Evolutionary conservation across 495 filamentous ascomycete genomes (phyloP).

Genomic region (Hapsidospora chrysogenum): DNA sequence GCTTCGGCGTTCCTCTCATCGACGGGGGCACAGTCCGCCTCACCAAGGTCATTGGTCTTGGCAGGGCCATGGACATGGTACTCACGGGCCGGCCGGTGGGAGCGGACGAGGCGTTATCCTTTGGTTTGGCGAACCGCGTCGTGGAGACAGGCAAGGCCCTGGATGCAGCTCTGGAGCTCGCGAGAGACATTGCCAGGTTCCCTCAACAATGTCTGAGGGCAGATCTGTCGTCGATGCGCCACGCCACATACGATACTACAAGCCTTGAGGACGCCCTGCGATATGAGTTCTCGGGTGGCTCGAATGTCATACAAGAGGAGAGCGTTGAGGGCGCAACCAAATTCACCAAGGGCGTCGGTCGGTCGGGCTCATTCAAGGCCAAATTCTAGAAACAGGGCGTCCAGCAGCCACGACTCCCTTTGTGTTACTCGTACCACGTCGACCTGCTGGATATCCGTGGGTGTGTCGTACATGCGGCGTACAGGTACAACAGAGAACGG

Average conservation of each 20-base stretch:
- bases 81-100: slow-evolving; percentile 27
- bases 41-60: slow-evolving; percentile 29
- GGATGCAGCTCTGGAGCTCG: slow-evolving; percentile 23
- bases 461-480: too few relatives aligned
- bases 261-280: slow-evolving; percentile 26
- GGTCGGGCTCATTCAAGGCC: slow-evolving; percentile 24
- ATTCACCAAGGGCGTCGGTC: slow-evolving; percentile 23
- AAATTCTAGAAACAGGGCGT: too few relatives aligned
- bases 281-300: slow-evolving; percentile 23
- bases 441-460: too few relatives aligned
- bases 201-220: slow-evolving; percentile 28
- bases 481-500: too few relatives aligned
- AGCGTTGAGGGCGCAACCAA: slow-evolving; percentile 21
- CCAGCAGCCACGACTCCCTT: too few relatives aligned
- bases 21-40: slow-evolving; percentile 32
- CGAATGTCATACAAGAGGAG: slow-evolving; percentile 19
- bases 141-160: slow-evolving; percentile 27
- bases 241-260: slow-evolving; percentile 23
- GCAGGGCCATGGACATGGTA: slow-evolving; percentile 33
- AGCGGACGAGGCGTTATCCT: slow-evolving; percentile 26
- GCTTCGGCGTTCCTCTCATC: slow-evolving; percentile 32
- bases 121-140: slow-evolving; percentile 32
- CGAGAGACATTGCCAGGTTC: slow-evolving; percentile 22
- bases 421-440: too few relatives aligned
- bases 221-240: slow-evolving; percentile 11